Evolutionary conservation across 176 grass and related monocot species (phyloP).

Genomic region (Urochloa ruziziensis): DNA sequence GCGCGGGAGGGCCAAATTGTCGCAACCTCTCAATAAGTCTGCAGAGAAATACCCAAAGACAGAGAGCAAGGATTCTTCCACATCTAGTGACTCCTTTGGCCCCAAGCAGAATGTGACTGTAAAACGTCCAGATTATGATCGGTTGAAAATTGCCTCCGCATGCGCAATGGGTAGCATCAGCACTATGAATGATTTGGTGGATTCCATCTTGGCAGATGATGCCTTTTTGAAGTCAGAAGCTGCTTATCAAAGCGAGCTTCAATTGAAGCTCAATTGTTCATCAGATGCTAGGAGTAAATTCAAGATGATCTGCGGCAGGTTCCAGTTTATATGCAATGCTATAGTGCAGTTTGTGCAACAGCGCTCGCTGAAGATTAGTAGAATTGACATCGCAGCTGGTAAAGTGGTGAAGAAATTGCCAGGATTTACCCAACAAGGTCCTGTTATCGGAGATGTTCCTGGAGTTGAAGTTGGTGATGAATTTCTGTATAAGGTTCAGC

Average conservation of each 20-base stretch:
- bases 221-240: conserved; percentile 19
- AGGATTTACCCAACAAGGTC: conserved; percentile 38
- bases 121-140: neutral
- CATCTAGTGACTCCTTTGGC: neutral
- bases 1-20: neutral
- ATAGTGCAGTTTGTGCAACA: conserved; percentile 37
- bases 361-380: neutral
- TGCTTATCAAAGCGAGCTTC: conserved; percentile 14
- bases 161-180: neutral
- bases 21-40: conserved; percentile 18
- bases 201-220: conserved; percentile 18
- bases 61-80: neutral
- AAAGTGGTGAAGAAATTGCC: conserved; percentile 27
- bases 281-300: conserved; percentile 37
- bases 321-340: conserved; percentile 46
- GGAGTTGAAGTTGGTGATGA: conserved; percentile 90
- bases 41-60: neutral
- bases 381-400: conserved; percentile 51
- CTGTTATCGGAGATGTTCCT: conserved; percentile 58
- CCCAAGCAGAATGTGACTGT: conserved; percentile 17
- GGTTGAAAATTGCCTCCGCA: neutral
- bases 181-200: neutral
- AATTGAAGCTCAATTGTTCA: conserved; percentile 25
- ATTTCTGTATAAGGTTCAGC: conserved; percentile 66
- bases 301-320: conserved; percentile 40